These are phyloP conservation scores for Metschnikowia kunwiensis DNA, from an alignment of 805 yeast species.

Conservation along the genomic window DNA sequence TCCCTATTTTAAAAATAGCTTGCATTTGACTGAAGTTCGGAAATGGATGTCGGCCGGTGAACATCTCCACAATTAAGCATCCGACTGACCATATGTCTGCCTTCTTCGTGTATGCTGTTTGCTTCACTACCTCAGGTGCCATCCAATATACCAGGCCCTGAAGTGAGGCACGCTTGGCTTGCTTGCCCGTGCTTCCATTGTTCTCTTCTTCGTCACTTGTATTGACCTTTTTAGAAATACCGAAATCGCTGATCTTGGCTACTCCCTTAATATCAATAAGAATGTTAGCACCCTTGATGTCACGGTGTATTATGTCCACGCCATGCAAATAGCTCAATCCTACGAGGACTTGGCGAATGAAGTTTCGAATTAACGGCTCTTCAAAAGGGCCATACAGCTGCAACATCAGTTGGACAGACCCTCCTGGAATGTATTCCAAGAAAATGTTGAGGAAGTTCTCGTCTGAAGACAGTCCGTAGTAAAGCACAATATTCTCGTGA, in stretches of 20 bases:
- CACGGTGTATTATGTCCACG: slow-evolving; percentile 76
- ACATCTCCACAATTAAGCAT: slow-evolving; percentile 90
- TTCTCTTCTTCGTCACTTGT: slow-evolving; percentile 20
- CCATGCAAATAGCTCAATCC: slow-evolving; percentile 75
- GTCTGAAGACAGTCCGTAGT: slow-evolving; percentile 82
- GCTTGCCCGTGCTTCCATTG: slow-evolving; percentile 23
- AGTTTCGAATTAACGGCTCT: slow-evolving; percentile 69
- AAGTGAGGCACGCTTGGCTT: slow-evolving; percentile 66
- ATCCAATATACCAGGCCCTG: slow-evolving; percentile 93
- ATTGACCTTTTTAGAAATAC: slow-evolving; percentile 56
- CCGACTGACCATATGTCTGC: slow-evolving; percentile 99
- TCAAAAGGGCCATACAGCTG: slow-evolving; percentile 76
- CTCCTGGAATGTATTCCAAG: slow-evolving; percentile 43
- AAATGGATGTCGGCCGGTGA: slow-evolving; percentile 93
- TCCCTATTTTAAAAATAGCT: slow-evolving; percentile 92
- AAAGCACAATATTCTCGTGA: slow-evolving; percentile 90
- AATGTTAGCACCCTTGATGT: slow-evolving; percentile 86
- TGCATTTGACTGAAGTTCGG: slow-evolving; percentile 96
- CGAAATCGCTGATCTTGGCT: slow-evolving; percentile 84
- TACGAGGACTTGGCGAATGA: slow-evolving; percentile 69
- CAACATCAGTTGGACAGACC: slow-evolving; percentile 60
- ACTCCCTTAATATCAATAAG: slow-evolving; percentile 76
- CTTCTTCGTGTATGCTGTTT: slow-evolving; percentile 82
- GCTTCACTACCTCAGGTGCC: slow-evolving; percentile 99
- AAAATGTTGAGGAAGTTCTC: slow-evolving; percentile 74